phyloP scores from a whole-genome alignment of 1,284 basidiomycete species.

The Ustanciosporium gigantosporum region DNA sequence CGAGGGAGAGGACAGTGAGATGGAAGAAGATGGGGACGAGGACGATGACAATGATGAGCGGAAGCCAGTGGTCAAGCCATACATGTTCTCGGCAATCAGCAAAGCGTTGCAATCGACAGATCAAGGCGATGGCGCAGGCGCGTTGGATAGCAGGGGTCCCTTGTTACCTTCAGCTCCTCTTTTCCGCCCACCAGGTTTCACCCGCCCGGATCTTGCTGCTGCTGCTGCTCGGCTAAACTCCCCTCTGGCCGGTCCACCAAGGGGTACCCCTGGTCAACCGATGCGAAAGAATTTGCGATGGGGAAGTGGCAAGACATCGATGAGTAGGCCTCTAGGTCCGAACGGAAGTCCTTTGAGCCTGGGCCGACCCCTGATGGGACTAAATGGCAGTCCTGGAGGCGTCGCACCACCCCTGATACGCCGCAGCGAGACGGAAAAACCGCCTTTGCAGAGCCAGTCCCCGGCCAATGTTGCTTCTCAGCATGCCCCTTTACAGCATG shows the following conservation, averaged over 20 bases:
- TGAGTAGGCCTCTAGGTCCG: slow-evolving; percentile 42
- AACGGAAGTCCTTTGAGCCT: slow-evolving; percentile 24
- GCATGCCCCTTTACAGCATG: too few relatives aligned
- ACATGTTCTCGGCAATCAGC: slow-evolving; percentile 39
- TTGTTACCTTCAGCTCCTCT: slow-evolving; percentile 21
- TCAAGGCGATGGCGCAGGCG: slow-evolving; percentile 6
- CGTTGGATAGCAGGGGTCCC: slow-evolving; percentile 15
- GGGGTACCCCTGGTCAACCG: slow-evolving; percentile 42
- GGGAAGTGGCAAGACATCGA: slow-evolving; percentile 56
- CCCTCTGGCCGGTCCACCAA: slow-evolving; percentile 40
- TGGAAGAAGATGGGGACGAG: slow-evolving; percentile 20
- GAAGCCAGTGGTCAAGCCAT: slow-evolving; percentile 10
- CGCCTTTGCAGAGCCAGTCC: too few relatives aligned
- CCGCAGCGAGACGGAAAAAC: background rate
- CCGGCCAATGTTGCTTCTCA: too few relatives aligned
- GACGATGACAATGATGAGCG: slow-evolving; percentile 2
- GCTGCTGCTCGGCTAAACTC: slow-evolving; percentile 35
- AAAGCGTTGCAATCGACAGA: slow-evolving; percentile 24
- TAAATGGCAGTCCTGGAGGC: slow-evolving; percentile 20
- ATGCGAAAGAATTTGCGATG: slow-evolving; percentile 57
- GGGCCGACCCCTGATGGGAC: slow-evolving; percentile 16
- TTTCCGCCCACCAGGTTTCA: slow-evolving; percentile 15
- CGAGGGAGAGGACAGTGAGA: slow-evolving; percentile 13
- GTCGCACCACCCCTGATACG: too few relatives aligned
- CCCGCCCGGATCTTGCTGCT: slow-evolving; percentile 25